phyloP scores from a whole-genome alignment of 164 flowering plant genomes.

The Santalum album region DNA sequence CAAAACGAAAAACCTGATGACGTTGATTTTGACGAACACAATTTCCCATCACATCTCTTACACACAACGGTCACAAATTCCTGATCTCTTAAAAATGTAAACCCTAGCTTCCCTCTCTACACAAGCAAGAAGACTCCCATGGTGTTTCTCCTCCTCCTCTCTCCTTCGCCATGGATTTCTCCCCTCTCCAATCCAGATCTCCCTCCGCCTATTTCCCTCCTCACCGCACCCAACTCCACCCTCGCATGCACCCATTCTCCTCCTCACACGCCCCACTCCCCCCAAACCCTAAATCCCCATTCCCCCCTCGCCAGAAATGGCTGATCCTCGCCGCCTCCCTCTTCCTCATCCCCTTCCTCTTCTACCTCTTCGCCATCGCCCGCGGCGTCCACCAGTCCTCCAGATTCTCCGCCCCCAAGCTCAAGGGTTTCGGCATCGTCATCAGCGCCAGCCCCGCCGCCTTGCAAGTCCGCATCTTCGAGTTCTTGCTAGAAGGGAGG shows the following conservation, averaged over 20 bases:
- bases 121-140: too few species aligned
- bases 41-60: too few species aligned
- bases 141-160: background rate
- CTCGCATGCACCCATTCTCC: constrained; percentile 31
- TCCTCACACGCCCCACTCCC: constrained; percentile 8
- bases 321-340: constrained; percentile 21
- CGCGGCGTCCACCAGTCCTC: constrained; percentile 32
- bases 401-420: constrained; percentile 18
- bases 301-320: constrained; percentile 19
- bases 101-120: too few species aligned
- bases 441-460: constrained; percentile 21
- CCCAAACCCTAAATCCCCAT: constrained; percentile 5
- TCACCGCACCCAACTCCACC: constrained; percentile 43
- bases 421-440: constrained; percentile 26
- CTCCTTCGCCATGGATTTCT: constrained; percentile 10
- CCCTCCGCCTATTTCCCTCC: constrained; percentile 31
- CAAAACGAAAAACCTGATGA: too few species aligned
- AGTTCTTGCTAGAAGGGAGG: constrained; percentile 30
- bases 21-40: too few species aligned
- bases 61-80: too few species aligned
- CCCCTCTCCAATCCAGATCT: constrained; percentile 30
- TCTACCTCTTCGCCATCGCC: constrained; percentile 33
- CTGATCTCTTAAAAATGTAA: too few species aligned
- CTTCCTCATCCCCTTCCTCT: constrained; percentile 29
- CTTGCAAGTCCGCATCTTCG: constrained; percentile 29